Base-by-base conservation (phyloP, 805 yeast species). In the Saccharomyces kudriavzevii region DNA sequence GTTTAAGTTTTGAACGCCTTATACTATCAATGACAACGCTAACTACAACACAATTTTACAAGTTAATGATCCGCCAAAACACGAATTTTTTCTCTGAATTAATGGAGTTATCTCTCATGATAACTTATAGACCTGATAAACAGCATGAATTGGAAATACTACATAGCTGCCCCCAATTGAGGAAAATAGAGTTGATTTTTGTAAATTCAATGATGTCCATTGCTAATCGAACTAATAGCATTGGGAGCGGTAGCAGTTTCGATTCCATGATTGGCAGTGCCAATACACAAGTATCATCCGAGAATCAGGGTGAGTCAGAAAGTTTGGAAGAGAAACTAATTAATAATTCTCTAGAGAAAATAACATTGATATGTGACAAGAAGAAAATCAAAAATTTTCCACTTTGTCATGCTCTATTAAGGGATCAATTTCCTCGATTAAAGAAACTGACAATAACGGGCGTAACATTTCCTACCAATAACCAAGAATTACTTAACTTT, bases 341-440 rank as follows among this genome's bases (percentile, higher is more conserved):
- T 48, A 27, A 35, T 17, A 35, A 17, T 35, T 11, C 58, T 20
- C 50, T 65, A n/a, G 55, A 54, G 26, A 49, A 64, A 3, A 46
- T 64, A n/a, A 61, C 55, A 40, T 28, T 66, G 28, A 58, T 61
- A 24, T 66, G 69, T 54, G 61, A 60, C 43, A 48, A 54, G 25
- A 54, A 46, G 25, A 63, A 54, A 40, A 58, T 62, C 8, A 57
- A 54, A 13, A 45, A 50, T 4, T 59, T 60, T 35, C 64, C 66
- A 14, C 52, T 63, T 26, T 25, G 50, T 22, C 10, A 51, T 53
- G 20, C 47, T 49, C 30, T 46, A 49, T n/a, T 5, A 27, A 31
- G 40, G 27, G 29, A 17, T 31, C 61, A 14, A 20, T 60, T 9
- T 51, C 60, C 14, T 35, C 52, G 5, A 45, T 49, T 35, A 52